Evolutionary conservation across 306 rosid genomes (phyloP), one percentile per base, ranked within the genome.

Genomic region (Abrus pulchellus): DNA sequence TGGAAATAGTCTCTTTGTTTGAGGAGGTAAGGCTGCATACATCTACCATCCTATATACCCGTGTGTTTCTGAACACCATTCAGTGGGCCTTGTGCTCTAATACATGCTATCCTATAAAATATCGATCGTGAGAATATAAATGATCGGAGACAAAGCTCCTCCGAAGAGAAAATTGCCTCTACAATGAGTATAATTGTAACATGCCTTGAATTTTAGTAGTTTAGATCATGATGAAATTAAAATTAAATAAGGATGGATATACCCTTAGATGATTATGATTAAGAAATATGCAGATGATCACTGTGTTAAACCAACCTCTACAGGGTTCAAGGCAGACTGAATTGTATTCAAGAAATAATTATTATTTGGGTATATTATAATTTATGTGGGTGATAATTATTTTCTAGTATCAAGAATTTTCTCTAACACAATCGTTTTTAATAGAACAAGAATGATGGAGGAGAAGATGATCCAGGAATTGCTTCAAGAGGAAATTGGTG

Each of bases 401-500:
- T 30, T 28, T 75, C 43, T 29, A n/a, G 34, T 48, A 11, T 56
- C 49, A 29, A 44, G 68, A 29, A 45, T 75, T 20, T 20, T 20
- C 20, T 12, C 69, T 74, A 70, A 84, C 9, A 57, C 79, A 32
- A 7, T 36, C 27, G 13, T 43, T 33, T 6, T 6, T 85, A 45
- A 12, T 87, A 90, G 92, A 2, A 53, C 77, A 88, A 88, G 86
- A 90, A 88, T 55, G 85, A 83, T 20, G 87, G 44, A 12, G 86
- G 70, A 40, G 93, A 88, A 66, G 92, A 92, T 66, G 88, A 94
- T 82, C 27, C 87, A 14, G 90, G 84, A 69, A 63, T 87, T 66
- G 97, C 96, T 80, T 86, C 92, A 38, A 89, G 96, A 81, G 98
- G 98, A 72, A 85, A 94, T 66, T 94, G 98, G 98, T 94, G 97